phyloP scores from a whole-genome alignment of 1,284 basidiomycete genomes.

The Cryptococcus jaspeensis region DNA sequence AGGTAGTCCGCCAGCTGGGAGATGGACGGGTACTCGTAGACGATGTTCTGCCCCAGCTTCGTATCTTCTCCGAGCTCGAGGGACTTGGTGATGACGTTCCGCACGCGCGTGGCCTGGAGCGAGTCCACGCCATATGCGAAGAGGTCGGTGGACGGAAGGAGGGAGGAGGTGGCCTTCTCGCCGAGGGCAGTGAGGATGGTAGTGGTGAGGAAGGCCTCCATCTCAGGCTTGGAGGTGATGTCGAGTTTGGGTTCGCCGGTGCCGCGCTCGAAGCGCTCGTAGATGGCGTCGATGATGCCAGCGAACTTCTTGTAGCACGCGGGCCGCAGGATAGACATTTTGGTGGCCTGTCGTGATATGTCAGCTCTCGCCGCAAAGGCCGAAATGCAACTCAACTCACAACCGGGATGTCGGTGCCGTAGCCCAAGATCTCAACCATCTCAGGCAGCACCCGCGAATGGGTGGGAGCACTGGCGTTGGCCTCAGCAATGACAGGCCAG shows the following conservation, averaged over 20 bases:
- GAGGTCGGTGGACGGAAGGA: slow-evolving; percentile 34
- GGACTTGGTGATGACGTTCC: slow-evolving; percentile 57
- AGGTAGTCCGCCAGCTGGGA: slow-evolving; percentile 33
- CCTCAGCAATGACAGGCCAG: slow-evolving; percentile 57
- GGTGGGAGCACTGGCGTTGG: slow-evolving; percentile 58
- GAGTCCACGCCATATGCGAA: slow-evolving; percentile 59
- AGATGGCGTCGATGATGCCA: slow-evolving; percentile 55
- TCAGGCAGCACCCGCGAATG: slow-evolving; percentile 59
- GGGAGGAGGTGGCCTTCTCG: slow-evolving; percentile 33
- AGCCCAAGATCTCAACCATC: slow-evolving; percentile 57
- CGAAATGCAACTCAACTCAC: slow-evolving; percentile 14
- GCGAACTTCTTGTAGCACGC: slow-evolving; percentile 58
- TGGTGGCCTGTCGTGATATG: slow-evolving; percentile 35
- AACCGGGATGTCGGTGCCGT: slow-evolving; percentile 45
- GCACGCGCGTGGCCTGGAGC: slow-evolving; percentile 59
- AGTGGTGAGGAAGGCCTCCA: slow-evolving; percentile 52
- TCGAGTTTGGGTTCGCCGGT: slow-evolving; percentile 49
- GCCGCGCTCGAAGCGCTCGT: slow-evolving; percentile 55
- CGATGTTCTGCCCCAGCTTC: slow-evolving; percentile 53
- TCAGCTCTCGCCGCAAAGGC: background rate
- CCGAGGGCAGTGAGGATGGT: slow-evolving; percentile 50
- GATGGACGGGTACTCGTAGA: slow-evolving; percentile 49
- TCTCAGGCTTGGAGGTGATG: slow-evolving; percentile 36
- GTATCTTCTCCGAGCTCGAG: slow-evolving; percentile 48
- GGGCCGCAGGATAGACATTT: slow-evolving; percentile 49